Evolutionary conservation across 768 basidiomycete genomes (phyloP), one percentile per base, ranked within the genome.

Genomic region (Hirschioporus abietinus): DNA sequence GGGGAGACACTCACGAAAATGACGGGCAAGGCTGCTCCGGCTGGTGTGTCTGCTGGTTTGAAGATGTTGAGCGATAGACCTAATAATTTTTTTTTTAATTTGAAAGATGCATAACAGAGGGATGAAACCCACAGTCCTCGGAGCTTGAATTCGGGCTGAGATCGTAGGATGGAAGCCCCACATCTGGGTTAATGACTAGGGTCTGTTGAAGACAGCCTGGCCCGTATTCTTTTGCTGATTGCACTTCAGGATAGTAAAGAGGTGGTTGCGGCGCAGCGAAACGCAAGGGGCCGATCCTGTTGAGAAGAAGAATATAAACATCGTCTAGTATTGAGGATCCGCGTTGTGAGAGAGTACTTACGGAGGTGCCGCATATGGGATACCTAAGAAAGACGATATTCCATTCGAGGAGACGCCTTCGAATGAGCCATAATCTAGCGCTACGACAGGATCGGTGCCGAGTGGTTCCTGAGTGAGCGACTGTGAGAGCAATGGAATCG

Each of bases 231-330:
- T 25, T 61, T 12, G 60, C 60, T 25, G 24, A 25, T 8, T 34
- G 60, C 9, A 61, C 18, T 25, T 34, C 60, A 61, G 25, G 24
- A 24, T 25, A 61, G 15, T 25, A 25, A 1, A 61, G 25, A 34
- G 60, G 60, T 15, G 60, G 60, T 61, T 61, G 60, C 15, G 60
- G 60, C 24, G 60, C 60, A 34, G 60, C 60, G 30, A 61, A 61
- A 9, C 60, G 24, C 60, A 61, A 34, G 60, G 24, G 24, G 1
- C 60, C 60, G 12, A 61, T 25, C 3, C 60, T 61, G 60, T 25
- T 24, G 17, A 24, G 27, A 34, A 24, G 15, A 61, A 34, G 30
- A 4, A 15, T 4, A 61, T 25, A 61, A 60, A 20, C 20, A 20
- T 23, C 23, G 7, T 34, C 60, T 61, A 1, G 12, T 5, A 52